Evolutionary conservation across 495 filamentous ascomycete species (phyloP).

Genomic region (Xylaria intraflava): DNA sequence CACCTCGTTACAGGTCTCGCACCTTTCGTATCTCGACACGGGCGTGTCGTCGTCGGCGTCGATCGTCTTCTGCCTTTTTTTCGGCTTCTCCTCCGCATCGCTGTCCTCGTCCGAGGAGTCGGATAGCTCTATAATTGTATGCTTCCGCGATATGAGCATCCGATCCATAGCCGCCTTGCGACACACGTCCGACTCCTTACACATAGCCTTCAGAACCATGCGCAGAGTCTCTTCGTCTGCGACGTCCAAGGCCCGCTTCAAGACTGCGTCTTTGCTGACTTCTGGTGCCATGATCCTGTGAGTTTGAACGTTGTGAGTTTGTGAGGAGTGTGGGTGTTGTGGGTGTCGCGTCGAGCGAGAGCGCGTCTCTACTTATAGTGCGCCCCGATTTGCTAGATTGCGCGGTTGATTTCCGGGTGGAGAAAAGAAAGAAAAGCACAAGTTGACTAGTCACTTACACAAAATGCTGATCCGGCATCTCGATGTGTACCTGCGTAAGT

Average conservation of each 20-base stretch:
- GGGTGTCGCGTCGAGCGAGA: not conserved
- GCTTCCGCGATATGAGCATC: constrained; percentile 3
- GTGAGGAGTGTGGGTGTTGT: no score
- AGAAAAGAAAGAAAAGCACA: no score
- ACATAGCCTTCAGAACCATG: constrained; percentile 1
- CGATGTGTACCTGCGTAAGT: no score
- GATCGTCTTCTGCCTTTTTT: not conserved
- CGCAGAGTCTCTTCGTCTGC: constrained; percentile 3
- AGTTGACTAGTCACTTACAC: no score
- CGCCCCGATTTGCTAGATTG: no score
- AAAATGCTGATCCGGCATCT: no score
- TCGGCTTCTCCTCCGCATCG: not conserved
- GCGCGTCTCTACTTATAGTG: no score
- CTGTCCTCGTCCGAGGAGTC: not conserved
- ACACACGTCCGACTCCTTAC: constrained; percentile 3
- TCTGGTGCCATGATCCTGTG: not conserved
- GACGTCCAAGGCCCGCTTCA: not conserved
- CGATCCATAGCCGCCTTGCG: not conserved
- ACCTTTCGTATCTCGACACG: not conserved
- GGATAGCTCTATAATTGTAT: not conserved
- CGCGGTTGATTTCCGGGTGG: no score
- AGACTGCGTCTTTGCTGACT: not conserved
- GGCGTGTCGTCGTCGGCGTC: no score
- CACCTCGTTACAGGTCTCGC: not conserved
- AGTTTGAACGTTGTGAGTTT: not conserved